These are phyloP conservation scores for Amaranthus tricolor DNA, from an alignment of 179 eudicot genomes.

Conservation along the genomic window DNA sequence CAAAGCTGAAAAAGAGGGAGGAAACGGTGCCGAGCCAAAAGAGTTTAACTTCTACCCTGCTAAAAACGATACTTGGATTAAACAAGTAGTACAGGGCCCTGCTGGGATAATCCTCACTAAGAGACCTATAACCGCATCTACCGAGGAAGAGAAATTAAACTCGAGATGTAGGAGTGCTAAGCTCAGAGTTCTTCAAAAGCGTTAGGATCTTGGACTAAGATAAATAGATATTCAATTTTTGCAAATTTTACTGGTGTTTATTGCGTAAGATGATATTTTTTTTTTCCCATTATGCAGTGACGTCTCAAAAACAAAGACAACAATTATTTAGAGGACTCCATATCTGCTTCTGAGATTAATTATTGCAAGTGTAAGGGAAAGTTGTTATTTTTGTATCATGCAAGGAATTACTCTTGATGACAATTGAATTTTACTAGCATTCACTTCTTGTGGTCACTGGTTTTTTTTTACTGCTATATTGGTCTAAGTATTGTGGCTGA, in stretches of 20 bases:
- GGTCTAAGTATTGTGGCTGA: neutral
- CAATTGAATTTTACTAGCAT: too few species aligned
- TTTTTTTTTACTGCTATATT: too few species aligned
- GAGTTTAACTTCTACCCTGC: constrained; percentile 6
- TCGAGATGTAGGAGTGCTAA: constrained; percentile 85
- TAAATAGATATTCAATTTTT: too few species aligned
- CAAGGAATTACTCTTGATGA: too few species aligned
- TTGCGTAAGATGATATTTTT: too few species aligned
- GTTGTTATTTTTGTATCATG: too few species aligned
- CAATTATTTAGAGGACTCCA: neutral
- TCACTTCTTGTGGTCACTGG: neutral
- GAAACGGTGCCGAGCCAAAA: constrained; percentile 8
- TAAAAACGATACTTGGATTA: constrained; percentile 67
- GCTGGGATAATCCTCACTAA: constrained; percentile 71
- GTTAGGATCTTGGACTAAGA: neutral
- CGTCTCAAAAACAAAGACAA: neutral
- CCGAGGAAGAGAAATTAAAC: constrained; percentile 72
- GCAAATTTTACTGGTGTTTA: neutral
- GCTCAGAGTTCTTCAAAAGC: constrained; percentile 84
- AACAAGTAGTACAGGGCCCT: constrained; percentile 51
- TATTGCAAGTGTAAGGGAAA: too few species aligned
- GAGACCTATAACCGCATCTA: constrained; percentile 83
- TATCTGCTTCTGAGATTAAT: neutral
- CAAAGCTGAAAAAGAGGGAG: constrained; percentile 16
- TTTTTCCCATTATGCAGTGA: too few species aligned